Base-by-base conservation (phyloP, 1,139 yeast species). In the Scheffersomyces titani region DNA sequence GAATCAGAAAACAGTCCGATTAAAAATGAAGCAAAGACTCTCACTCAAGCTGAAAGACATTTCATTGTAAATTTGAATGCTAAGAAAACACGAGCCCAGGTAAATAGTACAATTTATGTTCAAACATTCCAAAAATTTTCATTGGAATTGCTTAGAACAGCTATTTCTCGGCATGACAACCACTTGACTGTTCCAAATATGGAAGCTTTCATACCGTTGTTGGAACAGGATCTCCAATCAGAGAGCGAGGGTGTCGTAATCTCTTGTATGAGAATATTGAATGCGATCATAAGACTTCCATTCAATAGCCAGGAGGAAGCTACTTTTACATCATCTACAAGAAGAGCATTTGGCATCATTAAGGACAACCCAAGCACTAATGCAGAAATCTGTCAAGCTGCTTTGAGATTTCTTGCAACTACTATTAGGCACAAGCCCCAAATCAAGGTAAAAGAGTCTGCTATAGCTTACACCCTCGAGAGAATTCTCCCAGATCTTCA, bases 401-500 rank as follows among this genome's bases (percentile, higher is more conserved):
- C 93, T 55, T 80, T 93, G 67, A 87, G 88, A 65, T 90, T 88
- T 63, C 75, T 94, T 59, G 84, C 97, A 1, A 80, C 90, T 3
- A 80, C 92, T 40, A 78, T 94, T 51, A 85, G 93, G 64, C 88
- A 89, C 62, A 88, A 86, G 65, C 82, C 84, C 3, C 88, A 87
- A 51, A 77, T 92, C 53, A 77, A 82, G 52, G 71, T 93, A 63
- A 90, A 89, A 65, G 90, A 89, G 51, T 75, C 86, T 1, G 92
- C 97, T 0, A 70, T 93, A 50, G 88, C 92, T 56, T 92, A 90
- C 67, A 76, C 94, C 40, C 74, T 96, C 62, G 83, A 85, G n/a
- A 82, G 92, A 61, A 78, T 94, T 56, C 86, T 85, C 67, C 97
- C 98, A 1, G 99, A 94, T 72, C 75, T 96, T 57, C 96, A 91